Percentiles rank a stretch among this genome's conserved stretches.
phyloP scores from a whole-genome alignment of 106 monocot species.

The Dioscorea dumetorum region DNA sequence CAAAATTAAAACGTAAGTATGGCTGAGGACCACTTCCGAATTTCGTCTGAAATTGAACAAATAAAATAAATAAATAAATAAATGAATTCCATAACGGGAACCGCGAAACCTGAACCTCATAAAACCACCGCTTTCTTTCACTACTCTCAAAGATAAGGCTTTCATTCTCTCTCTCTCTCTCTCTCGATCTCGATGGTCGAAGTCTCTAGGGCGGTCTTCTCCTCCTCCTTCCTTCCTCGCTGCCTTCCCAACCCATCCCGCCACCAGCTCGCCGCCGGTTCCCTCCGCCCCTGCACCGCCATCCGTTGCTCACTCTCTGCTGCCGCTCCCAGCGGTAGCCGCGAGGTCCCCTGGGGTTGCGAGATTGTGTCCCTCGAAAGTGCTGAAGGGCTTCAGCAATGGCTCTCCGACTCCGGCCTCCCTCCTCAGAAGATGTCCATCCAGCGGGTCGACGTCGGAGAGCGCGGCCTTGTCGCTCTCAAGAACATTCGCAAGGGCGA shows the following conservation, averaged over 20 bases:
- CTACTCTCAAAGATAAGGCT: conserved; percentile 4
- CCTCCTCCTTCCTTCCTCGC: conserved; percentile 13
- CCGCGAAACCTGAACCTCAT: too few species aligned
- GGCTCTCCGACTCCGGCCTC: conserved; percentile 82
- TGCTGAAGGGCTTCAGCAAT: conserved; percentile 56
- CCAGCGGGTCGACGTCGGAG: conserved; percentile 72
- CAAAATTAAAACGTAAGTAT: too few species aligned
- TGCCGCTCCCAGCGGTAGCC: conserved; percentile 1
- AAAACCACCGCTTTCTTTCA: neutral
- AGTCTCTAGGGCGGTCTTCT: neutral
- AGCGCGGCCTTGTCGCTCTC: conserved; percentile 86
- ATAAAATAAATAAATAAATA: too few species aligned
- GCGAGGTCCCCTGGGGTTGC: conserved; percentile 65
- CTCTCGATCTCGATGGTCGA: neutral
- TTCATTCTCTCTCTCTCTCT: neutral
- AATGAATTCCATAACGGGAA: too few species aligned
- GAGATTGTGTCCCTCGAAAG: conserved; percentile 65
- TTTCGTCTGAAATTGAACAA: too few species aligned
- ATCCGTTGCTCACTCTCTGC: conserved; percentile 30
- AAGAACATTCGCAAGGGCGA: conserved; percentile 92
- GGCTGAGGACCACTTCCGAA: too few species aligned
- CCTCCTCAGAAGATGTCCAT: conserved; percentile 83
- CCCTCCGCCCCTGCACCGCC: neutral
- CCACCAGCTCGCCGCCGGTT: neutral
- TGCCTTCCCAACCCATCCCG: conserved; percentile 5